Evolutionary conservation across 805 yeast species (phyloP).

Genomic region (Ogataea degrootiae): DNA sequence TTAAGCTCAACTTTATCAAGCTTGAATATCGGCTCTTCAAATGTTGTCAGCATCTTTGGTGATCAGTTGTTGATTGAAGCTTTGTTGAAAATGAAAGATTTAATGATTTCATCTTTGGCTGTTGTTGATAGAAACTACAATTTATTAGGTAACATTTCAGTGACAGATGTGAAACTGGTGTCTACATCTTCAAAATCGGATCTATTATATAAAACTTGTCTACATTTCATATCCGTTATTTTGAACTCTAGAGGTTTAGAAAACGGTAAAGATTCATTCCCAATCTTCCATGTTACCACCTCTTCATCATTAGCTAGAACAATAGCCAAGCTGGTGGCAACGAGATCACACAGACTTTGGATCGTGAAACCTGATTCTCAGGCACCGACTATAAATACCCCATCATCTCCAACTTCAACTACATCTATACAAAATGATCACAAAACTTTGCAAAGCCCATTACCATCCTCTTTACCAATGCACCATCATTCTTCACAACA

Average conservation of each 20-base stretch:
- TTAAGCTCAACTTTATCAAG: constrained; percentile 66
- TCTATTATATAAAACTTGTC: constrained; percentile 72
- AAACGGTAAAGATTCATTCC: constrained; percentile 94
- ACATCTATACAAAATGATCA: constrained; percentile 1
- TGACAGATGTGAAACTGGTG: constrained; percentile 87
- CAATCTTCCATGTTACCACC: constrained; percentile 88
- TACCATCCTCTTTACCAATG: constrained; percentile 12
- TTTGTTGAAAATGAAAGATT: constrained; percentile 74
- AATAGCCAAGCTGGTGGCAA: constrained; percentile 91
- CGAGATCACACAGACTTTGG: constrained; percentile 88
- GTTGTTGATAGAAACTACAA: constrained; percentile 77
- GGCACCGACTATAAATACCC: constrained; percentile 8
- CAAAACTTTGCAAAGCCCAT: constrained; percentile 10
- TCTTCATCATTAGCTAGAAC: constrained; percentile 80
- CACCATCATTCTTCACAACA: constrained; percentile 5
- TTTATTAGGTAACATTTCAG: constrained; percentile 87
- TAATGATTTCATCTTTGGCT: constrained; percentile 85
- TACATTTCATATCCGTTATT: constrained; percentile 83
- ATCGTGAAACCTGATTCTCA: constrained; percentile 54
- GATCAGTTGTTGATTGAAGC: constrained; percentile 88
- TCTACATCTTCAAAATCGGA: constrained; percentile 85
- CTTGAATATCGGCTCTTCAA: constrained; percentile 64
- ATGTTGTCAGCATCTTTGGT: constrained; percentile 78
- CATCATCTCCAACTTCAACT: constrained; percentile 12
- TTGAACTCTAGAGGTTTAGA: constrained; percentile 84